phyloP scores from a whole-genome alignment of 257 asterid genomes.

The Scutellaria barbata region DNA sequence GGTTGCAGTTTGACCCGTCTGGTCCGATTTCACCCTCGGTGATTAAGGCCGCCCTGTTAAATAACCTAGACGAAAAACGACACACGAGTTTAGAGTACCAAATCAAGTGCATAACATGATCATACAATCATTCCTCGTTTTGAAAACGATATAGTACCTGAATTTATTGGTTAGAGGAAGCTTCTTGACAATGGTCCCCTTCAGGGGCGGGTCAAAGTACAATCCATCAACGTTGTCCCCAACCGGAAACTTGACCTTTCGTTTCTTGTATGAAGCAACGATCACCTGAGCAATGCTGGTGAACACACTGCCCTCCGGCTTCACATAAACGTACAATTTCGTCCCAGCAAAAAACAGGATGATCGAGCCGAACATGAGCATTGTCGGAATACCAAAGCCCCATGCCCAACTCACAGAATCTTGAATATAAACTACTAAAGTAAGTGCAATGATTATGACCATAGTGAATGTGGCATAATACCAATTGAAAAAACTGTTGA shows the following conservation, averaged over 20 bases:
- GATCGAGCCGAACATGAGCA: slow-evolving; percentile 61
- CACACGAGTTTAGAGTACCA: no score
- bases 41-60: slow-evolving; percentile 74
- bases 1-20: slow-evolving; percentile 48
- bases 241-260: slow-evolving; percentile 51
- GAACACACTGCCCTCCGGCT: slow-evolving; percentile 80
- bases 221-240: slow-evolving; percentile 9
- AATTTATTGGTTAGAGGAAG: slow-evolving; percentile 53
- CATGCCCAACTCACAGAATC: slow-evolving; percentile 66
- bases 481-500: slow-evolving; percentile 90
- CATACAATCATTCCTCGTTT: no score
- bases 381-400: slow-evolving; percentile 69
- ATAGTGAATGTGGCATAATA: slow-evolving; percentile 75
- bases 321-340: slow-evolving; percentile 56
- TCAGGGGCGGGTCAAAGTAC: slow-evolving; percentile 58
- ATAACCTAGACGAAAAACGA: slow-evolving; percentile 44
- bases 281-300: slow-evolving; percentile 56
- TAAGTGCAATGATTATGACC: slow-evolving; percentile 61
- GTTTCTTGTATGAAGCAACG: slow-evolving; percentile 60
- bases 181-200: slow-evolving; percentile 42
- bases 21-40: slow-evolving; percentile 54
- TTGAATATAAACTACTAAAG: slow-evolving; percentile 81
- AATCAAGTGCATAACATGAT: no score
- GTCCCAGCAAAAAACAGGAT: slow-evolving; percentile 62
- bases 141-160: slow-evolving; percentile 48